Evolutionary conservation across 164 flowering plant genomes (phyloP).

Genomic region (Euptelea pleiosperma): DNA sequence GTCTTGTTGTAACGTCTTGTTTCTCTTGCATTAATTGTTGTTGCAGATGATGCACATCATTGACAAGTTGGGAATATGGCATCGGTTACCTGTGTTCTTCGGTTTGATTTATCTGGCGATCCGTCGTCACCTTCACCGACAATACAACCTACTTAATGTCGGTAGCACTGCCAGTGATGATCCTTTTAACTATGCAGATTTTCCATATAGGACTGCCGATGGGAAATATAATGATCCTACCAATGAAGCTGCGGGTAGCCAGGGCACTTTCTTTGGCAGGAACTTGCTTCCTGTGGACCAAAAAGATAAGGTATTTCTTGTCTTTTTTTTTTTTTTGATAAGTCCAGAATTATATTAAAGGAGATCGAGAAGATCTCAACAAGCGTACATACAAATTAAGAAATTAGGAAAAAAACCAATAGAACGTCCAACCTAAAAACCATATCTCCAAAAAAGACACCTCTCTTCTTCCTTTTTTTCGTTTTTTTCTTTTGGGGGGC

Average conservation of each 20-base stretch:
- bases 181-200: slow-evolving; percentile 21
- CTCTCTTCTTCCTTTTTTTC: no score
- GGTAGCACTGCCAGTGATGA: slow-evolving; percentile 27
- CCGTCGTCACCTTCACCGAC: slow-evolving; percentile 32
- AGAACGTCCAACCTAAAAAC: no score
- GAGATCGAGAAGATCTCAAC: no score
- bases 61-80: slow-evolving; percentile 39
- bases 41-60: slow-evolving; percentile 29
- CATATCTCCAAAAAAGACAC: no score
- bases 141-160: slow-evolving; percentile 39
- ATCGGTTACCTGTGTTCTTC: slow-evolving; percentile 38
- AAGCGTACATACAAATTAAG: no score
- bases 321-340: no score
- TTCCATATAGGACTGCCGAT: slow-evolving; percentile 33
- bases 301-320: slow-evolving; percentile 20
- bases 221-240: slow-evolving; percentile 35
- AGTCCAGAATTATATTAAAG: no score
- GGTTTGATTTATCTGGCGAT: slow-evolving; percentile 34
- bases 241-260: slow-evolving; percentile 26
- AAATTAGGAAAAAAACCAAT: no score
- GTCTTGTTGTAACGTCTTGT: no score
- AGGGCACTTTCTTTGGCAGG: slow-evolving; percentile 41
- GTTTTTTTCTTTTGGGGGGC: no score
- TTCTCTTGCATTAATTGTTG: no score
- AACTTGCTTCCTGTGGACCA: slow-evolving; percentile 37